A percentile compares a stretch with the other conserved stretches of the same genome.
These are phyloP conservation scores for Yarrowia galli DNA, from an alignment of 1,139 yeast genomes.

Conservation along the genomic window DNA sequence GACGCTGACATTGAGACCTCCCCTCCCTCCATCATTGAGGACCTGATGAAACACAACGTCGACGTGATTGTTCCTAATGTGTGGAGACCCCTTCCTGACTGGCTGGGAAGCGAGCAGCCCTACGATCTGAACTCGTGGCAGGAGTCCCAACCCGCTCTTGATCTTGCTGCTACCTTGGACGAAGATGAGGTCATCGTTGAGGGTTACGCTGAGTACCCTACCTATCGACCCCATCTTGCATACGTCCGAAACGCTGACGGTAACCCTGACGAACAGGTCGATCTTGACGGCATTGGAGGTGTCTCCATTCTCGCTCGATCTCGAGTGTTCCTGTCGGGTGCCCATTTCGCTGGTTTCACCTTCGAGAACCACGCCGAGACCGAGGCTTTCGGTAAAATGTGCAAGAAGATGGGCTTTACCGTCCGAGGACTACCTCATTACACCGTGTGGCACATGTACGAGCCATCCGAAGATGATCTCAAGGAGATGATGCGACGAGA, in stretches of 20 bases:
- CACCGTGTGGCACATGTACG: conserved; percentile 91
- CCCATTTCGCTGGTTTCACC: conserved; percentile 89
- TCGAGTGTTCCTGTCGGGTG: conserved; percentile 76
- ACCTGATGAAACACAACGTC: conserved; percentile 66
- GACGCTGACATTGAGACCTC: conserved; percentile 73
- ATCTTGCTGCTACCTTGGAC: conserved; percentile 72
- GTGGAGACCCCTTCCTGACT: conserved; percentile 90
- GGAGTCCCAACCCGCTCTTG: conserved; percentile 82
- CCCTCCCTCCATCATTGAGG: conserved; percentile 68
- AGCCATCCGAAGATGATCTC: conserved; percentile 92
- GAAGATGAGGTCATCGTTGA: conserved; percentile 93
- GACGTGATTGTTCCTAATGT: conserved; percentile 86
- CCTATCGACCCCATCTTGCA: conserved; percentile 93
- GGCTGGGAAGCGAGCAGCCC: conserved; percentile 90
- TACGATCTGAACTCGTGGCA: conserved; percentile 93
- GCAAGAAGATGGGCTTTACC: conserved; percentile 77
- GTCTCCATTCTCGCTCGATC: conserved; percentile 85
- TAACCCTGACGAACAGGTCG: conserved; percentile 86
- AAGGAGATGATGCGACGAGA: conserved; percentile 75
- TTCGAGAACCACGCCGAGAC: conserved; percentile 92
- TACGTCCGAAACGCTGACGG: conserved; percentile 84
- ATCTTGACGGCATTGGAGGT: conserved; percentile 91
- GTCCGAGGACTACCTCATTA: conserved; percentile 88
- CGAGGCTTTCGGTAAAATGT: conserved; percentile 88
- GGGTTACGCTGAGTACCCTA: conserved; percentile 89